Evolutionary conservation across 2,329 filamentous ascomycete species (phyloP).

Genomic region (Cladosporium sp.): DNA sequence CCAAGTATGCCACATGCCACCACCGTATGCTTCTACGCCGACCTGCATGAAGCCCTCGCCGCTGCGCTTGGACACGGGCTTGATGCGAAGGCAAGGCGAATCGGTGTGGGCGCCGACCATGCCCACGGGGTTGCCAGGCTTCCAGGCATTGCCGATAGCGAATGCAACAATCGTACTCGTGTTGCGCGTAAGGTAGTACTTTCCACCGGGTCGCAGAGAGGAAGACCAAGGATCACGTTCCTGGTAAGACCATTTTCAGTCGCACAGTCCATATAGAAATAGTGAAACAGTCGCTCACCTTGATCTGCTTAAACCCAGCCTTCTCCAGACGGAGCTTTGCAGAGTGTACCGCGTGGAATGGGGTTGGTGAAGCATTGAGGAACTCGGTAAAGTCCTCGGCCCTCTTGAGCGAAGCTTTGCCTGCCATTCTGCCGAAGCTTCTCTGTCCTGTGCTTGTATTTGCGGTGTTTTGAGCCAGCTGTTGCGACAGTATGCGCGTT

Average conservation of each 20-base stretch:
- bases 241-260: slow-evolving; percentile 30
- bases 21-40: slow-evolving; percentile 93
- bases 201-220: slow-evolving; percentile 76
- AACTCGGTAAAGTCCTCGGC: slow-evolving; percentile 87
- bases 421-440: slow-evolving; percentile 21
- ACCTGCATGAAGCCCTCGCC: slow-evolving; percentile 87
- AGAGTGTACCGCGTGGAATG: slow-evolving; percentile 87
- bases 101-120: slow-evolving; percentile 97
- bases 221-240: slow-evolving; percentile 87
- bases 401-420: slow-evolving; percentile 39
- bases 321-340: slow-evolving; percentile 70
- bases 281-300: slow-evolving; percentile 40
- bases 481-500: not conserved
- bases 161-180: slow-evolving; percentile 89
- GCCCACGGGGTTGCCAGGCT: slow-evolving; percentile 80
- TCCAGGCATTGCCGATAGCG: slow-evolving; percentile 85
- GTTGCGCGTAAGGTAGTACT: slow-evolving; percentile 95
- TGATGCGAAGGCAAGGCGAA: slow-evolving; percentile 84
- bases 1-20: slow-evolving; percentile 96
- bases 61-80: slow-evolving; percentile 88
- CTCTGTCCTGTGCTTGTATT: not conserved
- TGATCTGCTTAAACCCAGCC: slow-evolving; percentile 83
- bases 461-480: not conserved
- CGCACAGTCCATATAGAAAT: not conserved
- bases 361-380: slow-evolving; percentile 89